Conservation (phyloP, 345 rosid species). For the Rhodomyrtus tomentosa region DNA sequence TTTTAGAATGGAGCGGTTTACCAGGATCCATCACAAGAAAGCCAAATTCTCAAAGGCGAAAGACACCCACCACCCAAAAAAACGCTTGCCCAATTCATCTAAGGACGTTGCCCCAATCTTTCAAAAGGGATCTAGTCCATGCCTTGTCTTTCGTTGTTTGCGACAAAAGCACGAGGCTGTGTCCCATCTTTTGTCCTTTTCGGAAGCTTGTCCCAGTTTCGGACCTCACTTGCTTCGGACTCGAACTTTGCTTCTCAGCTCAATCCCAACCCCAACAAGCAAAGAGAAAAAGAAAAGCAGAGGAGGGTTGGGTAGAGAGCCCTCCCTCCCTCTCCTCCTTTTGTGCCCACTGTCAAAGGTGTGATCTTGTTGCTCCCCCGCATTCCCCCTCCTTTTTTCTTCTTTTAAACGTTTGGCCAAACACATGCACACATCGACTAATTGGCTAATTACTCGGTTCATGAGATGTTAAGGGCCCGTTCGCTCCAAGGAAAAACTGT, state of each 20-base stretch:
- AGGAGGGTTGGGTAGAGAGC: background rate
- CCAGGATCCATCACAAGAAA: background rate
- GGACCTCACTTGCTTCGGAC: constrained; percentile 13
- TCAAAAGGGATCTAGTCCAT: background rate
- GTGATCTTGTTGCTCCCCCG: background rate
- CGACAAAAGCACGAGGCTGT: background rate
- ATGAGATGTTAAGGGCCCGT: background rate
- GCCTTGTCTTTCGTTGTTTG: background rate
- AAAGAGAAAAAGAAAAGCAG: background rate
- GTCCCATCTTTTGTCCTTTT: background rate
- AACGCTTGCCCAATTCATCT: background rate
- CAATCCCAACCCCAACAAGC: background rate
- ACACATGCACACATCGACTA: background rate
- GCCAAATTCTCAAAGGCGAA: background rate
- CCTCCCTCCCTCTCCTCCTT: background rate
- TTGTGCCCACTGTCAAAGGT: background rate
- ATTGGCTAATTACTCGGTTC: background rate
- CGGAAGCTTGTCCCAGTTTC: constrained; percentile 6
- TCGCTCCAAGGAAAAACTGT: background rate
- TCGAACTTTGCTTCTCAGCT: background rate
- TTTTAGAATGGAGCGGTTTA: background rate
- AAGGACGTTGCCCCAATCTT: background rate
- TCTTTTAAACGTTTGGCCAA: background rate
- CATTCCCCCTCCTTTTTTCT: background rate
- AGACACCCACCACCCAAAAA: background rate